Evolutionary conservation across 805 yeast species (phyloP), one percentile per base, ranked within the genome.

Genomic region (Starmera pachycereana): DNA sequence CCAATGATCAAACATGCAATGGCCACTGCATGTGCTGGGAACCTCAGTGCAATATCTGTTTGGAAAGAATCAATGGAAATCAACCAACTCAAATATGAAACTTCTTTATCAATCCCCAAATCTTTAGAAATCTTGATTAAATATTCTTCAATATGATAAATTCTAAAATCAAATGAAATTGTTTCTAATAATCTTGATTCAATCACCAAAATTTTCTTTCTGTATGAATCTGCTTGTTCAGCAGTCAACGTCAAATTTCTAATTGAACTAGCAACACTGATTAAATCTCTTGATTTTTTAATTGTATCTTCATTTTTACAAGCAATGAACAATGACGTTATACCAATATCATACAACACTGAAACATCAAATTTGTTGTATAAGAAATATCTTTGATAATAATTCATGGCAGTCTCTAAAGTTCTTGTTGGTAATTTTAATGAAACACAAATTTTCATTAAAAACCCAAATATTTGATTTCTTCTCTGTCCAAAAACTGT

Each of bases 301-400:
- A 87, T 79, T 33, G 88, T 84, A 53, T 88, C 96, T 52, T 85
- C 94, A 46, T 78, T 76, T 57, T 88, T 86, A 34, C 80, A 65
- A 3, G 95, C 82, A 12, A 85, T 63, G 42, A 83, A 72, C 8
- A 88, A 55, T 40, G 87, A 72, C 9, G 90, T 71, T 8, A 80
- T 59, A 0, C 85, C 84, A n/a, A 84, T 72, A 35, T 80, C 78
- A 46, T 68, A 68, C 35, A 78, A 75, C 39, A 71, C 66, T 16
- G 63, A 65, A 11, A 69, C 66, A 42, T 72, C 76, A 51, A 80
- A 80, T 44, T 62, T 61, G 53, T 83, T 81, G 57, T 79, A 77
- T 12, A 87, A 63, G 50, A 73, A 78, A 50, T 70, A 81, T 37
- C 87, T 63, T 49, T 87, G 95, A 53, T 78, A 81, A 47, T 78